These are phyloP conservation scores for Penicillium janthinellum DNA, from an alignment of 2,329 filamentous ascomycete genomes.

Conservation along the genomic window DNA sequence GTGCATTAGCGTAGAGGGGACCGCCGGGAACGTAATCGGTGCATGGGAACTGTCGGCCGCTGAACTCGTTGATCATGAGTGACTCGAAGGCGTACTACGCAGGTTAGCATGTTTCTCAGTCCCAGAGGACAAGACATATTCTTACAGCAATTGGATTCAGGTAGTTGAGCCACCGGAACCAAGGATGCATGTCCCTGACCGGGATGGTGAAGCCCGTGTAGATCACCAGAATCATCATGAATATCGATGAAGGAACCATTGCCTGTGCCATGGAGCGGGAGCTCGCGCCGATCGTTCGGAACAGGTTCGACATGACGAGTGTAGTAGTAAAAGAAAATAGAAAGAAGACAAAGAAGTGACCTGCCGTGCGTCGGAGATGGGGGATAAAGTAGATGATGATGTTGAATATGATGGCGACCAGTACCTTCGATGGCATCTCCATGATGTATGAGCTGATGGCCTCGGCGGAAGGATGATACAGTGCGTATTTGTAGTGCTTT, in stretches of 20 bases:
- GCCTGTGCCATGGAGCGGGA: conserved; percentile 67
- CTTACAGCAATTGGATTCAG: conserved; percentile 68
- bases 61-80: conserved; percentile 83
- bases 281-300: conserved; percentile 74
- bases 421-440: conserved; percentile 79
- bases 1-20: conserved; percentile 43
- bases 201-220: conserved; percentile 53
- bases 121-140: background rate
- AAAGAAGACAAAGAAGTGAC: conserved; percentile 82
- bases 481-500: conserved; percentile 80
- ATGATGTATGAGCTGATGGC: conserved; percentile 81
- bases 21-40: conserved; percentile 48
- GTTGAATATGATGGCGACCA: conserved; percentile 74
- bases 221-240: conserved; percentile 49
- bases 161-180: conserved; percentile 83
- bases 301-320: conserved; percentile 81
- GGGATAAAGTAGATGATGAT: conserved; percentile 83
- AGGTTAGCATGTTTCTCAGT: background rate
- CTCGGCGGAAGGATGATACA: conserved; percentile 91
- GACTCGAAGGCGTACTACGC: conserved; percentile 72
- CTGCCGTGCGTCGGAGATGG: conserved; percentile 71
- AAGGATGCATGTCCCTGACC: conserved; percentile 68
- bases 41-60: conserved; percentile 61
- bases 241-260: conserved; percentile 57
- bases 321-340: conserved; percentile 74